Conservation (phyloP, 345 rosid genomes). For the Brassica incana region DNA sequence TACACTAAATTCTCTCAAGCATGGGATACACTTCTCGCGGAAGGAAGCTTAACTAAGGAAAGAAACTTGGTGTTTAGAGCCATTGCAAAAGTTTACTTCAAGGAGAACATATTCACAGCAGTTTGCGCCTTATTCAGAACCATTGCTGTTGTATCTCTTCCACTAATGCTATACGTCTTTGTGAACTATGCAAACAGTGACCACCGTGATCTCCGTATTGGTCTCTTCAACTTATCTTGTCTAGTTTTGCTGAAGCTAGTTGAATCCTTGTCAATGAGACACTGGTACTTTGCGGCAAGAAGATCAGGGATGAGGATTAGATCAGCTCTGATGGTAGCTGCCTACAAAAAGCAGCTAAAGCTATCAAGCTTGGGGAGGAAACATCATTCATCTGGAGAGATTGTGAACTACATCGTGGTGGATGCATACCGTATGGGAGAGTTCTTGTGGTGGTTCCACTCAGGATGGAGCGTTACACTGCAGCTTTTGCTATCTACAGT, state of each 20-base stretch:
- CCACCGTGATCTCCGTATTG: conserved; percentile 43
- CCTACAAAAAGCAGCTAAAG: conserved; percentile 62
- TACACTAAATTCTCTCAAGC: conserved; percentile 53
- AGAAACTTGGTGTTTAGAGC: conserved; percentile 54
- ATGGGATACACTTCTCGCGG: conserved; percentile 48
- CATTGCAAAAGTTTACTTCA: conserved; percentile 47
- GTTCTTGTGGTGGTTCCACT: conserved; percentile 76
- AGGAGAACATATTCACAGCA: conserved; percentile 53
- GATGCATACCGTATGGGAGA: conserved; percentile 88
- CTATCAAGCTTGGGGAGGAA: conserved; percentile 63
- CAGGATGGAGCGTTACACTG: conserved; percentile 48
- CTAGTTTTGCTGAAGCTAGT: conserved; percentile 49
- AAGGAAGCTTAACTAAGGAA: conserved; percentile 6
- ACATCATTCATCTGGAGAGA: conserved; percentile 72
- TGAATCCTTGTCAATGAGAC: conserved; percentile 73
- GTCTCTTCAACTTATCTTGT: conserved; percentile 57
- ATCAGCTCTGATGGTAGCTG: conserved; percentile 70
- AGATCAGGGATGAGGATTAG: conserved; percentile 76
- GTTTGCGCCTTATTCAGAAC: conserved; percentile 56
- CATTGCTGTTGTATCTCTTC: conserved; percentile 51
- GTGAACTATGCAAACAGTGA: conserved; percentile 53
- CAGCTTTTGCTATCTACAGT: conserved; percentile 58
- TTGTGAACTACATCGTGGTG: conserved; percentile 70
- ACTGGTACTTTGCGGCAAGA: conserved; percentile 63
- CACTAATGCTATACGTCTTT: conserved; percentile 65